A percentile compares a stretch with the other conserved stretches of the same genome.
Evolutionary conservation across 768 basidiomycete species (phyloP).

Genomic region (Suillus subalutaceus): DNA sequence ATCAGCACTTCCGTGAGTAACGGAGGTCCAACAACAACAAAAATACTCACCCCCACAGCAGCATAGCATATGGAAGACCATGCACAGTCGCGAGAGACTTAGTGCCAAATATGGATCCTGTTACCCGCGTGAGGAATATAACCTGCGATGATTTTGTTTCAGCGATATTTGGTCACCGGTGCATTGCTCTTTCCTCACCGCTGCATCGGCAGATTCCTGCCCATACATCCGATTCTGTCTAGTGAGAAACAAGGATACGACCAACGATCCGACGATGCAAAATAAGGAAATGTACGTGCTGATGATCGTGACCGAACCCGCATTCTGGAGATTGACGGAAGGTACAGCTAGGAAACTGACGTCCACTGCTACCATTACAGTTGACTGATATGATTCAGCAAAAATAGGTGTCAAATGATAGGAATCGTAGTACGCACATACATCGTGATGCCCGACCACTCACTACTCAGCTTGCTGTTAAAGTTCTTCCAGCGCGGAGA

Average conservation of each 20-base stretch:
- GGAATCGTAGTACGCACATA: conserved; percentile 38
- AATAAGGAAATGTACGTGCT: conserved; percentile 39
- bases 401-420: neutral
- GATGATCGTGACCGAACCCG: conserved; percentile 14
- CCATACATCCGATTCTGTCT: conserved; percentile 38
- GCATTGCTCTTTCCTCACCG: conserved; percentile 25
- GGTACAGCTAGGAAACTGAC: conserved; percentile 57
- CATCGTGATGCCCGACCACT: conserved; percentile 53
- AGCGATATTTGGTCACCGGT: neutral
- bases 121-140: conserved; percentile 8
- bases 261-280: conserved; percentile 35
- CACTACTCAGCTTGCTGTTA: conserved; percentile 42
- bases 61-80: conserved; percentile 35
- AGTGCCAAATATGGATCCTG: conserved; percentile 9
- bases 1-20: neutral
- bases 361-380: conserved; percentile 54
- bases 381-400: conserved; percentile 35
- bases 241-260: conserved; percentile 38
- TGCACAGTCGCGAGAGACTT: conserved; percentile 35
- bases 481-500: conserved; percentile 41
- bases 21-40: neutral
- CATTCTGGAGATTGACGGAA: conserved; percentile 30
- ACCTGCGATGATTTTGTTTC: conserved; percentile 7
- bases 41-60: conserved; percentile 27
- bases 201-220: conserved; percentile 24